Evolutionary conservation across 306 rosid species (phyloP), one percentile per base, ranked within the genome.

Genomic region (Dalbergia oliveri): DNA sequence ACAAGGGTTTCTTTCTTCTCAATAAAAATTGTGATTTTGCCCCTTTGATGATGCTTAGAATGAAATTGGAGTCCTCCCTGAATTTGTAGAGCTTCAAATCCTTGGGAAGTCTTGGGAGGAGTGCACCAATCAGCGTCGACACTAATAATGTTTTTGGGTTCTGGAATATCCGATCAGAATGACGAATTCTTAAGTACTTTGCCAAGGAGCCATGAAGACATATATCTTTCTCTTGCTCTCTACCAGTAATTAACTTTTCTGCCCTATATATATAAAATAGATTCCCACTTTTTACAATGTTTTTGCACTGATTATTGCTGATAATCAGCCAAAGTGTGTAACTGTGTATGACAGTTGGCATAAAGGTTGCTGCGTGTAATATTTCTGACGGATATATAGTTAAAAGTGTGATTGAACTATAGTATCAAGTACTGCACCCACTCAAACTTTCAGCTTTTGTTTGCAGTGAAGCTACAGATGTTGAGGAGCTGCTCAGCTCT

Each of bases 21-120:
- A 79, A 39, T 12, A 11, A 10, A 47, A 47, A 18, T 45, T 47
- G 53, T 10, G 53, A 26, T 26, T 60, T 10, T 60, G 15, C 37
- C 26, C 11, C 4, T 18, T 56, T 56, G 4, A 18, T 18, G 61
- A 56, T 56, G 61, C 23, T 18, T 56, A 56, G 10, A 53, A 44
- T 44, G 50, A 47, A 16, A 43, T 62, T 31, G 47, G 59, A 31
- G 73, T 58, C 69, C 67, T 79, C 73, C 73, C 53, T 44, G 10
- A 44, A 82, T 83, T 83, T 83, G 66, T 72, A 73, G 87, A 86
- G 85, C 50, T 83, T 77, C 73, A 54, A 79, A 78, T 73, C 68
- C 63, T 54, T 73, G 85, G 85, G 61, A 80, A 80, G 64, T 71
- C 79, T 72, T 80, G 89, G 89, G 84, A 77, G 76, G 41, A 83